Percentiles rank a stretch among this genome's conserved stretches.
Evolutionary conservation across 2,329 filamentous ascomycete species (phyloP).

Genomic region (Microdochium trichocladiopsis): DNA sequence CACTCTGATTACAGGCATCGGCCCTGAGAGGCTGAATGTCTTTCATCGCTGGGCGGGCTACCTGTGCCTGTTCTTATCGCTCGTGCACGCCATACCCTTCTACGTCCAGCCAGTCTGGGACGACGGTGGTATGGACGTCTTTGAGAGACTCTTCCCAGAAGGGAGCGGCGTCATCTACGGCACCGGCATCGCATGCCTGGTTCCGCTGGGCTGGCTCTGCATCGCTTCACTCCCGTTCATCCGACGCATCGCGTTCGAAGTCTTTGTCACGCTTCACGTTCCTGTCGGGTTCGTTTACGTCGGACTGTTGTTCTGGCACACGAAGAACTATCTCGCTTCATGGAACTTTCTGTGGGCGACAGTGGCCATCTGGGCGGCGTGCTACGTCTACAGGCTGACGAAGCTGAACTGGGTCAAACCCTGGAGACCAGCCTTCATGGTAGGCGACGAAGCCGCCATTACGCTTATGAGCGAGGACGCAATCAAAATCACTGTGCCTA

Average conservation of each 20-base stretch:
- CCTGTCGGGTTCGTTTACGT: constrained; percentile 77
- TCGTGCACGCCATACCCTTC: constrained; percentile 84
- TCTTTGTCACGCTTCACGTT: constrained; percentile 76
- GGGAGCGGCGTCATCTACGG: constrained; percentile 70
- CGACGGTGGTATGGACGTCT: constrained; percentile 64
- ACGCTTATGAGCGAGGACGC: constrained; percentile 87
- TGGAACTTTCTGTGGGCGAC: constrained; percentile 87
- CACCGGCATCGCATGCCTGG: constrained; percentile 74
- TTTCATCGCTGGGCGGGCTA: constrained; percentile 90
- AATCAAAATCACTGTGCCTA: constrained; percentile 93
- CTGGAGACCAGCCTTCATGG: constrained; percentile 70
- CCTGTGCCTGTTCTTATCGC: constrained; percentile 71
- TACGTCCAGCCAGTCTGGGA: constrained; percentile 86
- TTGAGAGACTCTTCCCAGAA: constrained; percentile 60
- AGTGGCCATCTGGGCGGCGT: constrained; percentile 68
- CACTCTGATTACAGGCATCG: constrained; percentile 78
- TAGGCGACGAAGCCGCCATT: constrained; percentile 86
- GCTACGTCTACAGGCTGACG: constrained; percentile 68
- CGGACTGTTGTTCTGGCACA: constrained; percentile 90
- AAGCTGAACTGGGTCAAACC: constrained; percentile 89
- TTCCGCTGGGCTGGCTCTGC: constrained; percentile 76
- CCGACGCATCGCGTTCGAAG: constrained; percentile 72
- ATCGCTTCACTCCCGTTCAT: constrained; percentile 76
- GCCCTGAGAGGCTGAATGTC: constrained; percentile 86
- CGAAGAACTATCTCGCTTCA: constrained; percentile 82